Percentiles rank a stretch among this genome's conserved stretches.
Conservation (phyloP, 331 rosid genomes). For the Quercus phellos region DNA sequence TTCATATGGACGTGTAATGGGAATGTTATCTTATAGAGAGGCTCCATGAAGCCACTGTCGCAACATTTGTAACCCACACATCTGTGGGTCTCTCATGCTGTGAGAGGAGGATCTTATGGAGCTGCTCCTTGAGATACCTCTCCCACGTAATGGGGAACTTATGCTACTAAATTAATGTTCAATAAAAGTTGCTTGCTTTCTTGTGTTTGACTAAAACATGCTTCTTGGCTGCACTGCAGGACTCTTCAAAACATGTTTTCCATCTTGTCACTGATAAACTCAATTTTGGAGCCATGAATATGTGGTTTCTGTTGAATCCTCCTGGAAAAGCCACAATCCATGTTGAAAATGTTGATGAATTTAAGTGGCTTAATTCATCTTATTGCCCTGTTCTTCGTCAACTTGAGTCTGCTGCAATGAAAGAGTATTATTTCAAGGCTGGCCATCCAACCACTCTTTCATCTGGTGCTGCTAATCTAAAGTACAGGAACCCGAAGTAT, state of each 20-base stretch:
- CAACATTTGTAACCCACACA: no score
- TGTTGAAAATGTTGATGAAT: constrained; percentile 90
- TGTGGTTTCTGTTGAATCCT: constrained; percentile 98
- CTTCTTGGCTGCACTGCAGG: constrained; percentile 51
- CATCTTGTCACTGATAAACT: constrained; percentile 94
- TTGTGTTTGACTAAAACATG: constrained; percentile 9
- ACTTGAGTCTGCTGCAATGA: constrained; percentile 91
- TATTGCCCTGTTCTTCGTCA: constrained; percentile 93
- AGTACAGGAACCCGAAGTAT: constrained; percentile 96
- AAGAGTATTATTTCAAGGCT: constrained; percentile 90
- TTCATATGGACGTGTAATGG: not conserved
- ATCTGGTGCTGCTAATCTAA: constrained; percentile 79
- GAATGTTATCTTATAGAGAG: no score
- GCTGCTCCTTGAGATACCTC: no score
- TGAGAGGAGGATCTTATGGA: no score
- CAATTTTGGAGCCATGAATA: constrained; percentile 93
- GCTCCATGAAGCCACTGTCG: no score
- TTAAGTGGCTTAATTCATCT: constrained; percentile 94
- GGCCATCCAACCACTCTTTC: constrained; percentile 71
- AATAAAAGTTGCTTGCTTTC: not conserved
- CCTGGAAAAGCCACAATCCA: constrained; percentile 88
- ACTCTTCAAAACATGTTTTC: constrained; percentile 89
- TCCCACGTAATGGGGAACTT: not conserved
- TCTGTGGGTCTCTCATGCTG: no score
- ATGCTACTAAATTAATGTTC: not conserved